These are phyloP conservation scores for Aspergillus olivimuriae DNA, from an alignment of 495 filamentous ascomycete genomes.

Conservation along the genomic window DNA sequence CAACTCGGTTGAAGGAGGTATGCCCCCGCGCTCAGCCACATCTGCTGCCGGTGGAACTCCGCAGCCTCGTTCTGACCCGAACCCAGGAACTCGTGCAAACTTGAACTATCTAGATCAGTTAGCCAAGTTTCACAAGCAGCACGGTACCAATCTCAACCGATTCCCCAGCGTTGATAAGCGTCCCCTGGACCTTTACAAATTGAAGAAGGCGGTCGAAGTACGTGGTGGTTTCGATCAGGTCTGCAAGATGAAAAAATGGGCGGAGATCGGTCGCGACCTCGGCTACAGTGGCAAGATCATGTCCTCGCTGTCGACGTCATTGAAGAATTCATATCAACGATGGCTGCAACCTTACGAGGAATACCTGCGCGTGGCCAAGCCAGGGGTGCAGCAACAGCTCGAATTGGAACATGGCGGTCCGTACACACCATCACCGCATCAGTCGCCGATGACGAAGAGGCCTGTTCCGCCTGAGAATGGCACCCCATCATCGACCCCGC, in stretches of 20 bases:
- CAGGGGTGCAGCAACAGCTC: conserved; percentile 91
- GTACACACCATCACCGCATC: conserved; percentile 83
- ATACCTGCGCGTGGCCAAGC: conserved; percentile 86
- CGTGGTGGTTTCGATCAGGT: conserved; percentile 92
- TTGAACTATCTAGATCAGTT: conserved; percentile 94
- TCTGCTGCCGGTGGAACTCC: conserved; percentile 29
- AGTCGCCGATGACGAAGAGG: conserved; percentile 73
- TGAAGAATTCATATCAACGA: conserved; percentile 96
- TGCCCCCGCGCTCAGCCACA: conserved; percentile 38
- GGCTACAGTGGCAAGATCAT: conserved; percentile 99
- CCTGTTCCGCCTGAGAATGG: conserved; percentile 47
- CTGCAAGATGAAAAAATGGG: conserved; percentile 98
- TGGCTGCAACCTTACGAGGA: conserved; percentile 97
- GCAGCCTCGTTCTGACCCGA: conserved; percentile 31
- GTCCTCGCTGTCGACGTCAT: conserved; percentile 97
- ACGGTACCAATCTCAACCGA: conserved; percentile 87
- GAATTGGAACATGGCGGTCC: conserved; percentile 92
- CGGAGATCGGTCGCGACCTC: conserved; percentile 92
- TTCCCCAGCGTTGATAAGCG: conserved; percentile 97
- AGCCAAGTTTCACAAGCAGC: conserved; percentile 93
- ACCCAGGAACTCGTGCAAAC: conserved; percentile 83
- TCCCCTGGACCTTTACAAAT: conserved; percentile 86
- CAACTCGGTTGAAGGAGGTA: conserved; percentile 98
- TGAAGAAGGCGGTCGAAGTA: conserved; percentile 94
- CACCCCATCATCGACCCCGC: conserved; percentile 59